These are phyloP conservation scores for Mycena sanguinolenta DNA, from an alignment of 768 basidiomycete genomes.

Conservation along the genomic window DNA sequence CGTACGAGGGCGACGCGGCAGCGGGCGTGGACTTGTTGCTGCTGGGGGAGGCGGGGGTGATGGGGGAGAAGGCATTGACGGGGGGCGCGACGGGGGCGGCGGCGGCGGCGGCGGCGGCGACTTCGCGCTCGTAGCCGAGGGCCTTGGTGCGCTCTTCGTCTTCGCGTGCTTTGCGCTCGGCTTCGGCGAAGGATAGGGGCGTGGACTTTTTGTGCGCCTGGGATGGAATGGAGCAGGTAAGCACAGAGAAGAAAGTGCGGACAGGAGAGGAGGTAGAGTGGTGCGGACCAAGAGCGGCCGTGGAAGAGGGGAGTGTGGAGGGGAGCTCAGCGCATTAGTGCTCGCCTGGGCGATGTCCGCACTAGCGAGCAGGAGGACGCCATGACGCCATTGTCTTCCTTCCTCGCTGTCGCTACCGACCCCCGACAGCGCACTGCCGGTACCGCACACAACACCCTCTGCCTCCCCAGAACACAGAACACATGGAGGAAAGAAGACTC, in stretches of 20 bases:
- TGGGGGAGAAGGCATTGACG: conserved; percentile 20
- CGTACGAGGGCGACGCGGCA: conserved; percentile 26
- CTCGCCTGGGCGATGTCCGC: too few relatives aligned
- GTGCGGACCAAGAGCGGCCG: too few relatives aligned
- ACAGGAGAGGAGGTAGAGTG: too few relatives aligned
- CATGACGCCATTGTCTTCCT: too few relatives aligned
- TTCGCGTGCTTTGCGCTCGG: conserved; percentile 89
- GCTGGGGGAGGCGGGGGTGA: conserved; percentile 44
- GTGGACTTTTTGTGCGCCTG: conserved; percentile 92
- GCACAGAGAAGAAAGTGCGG: conserved; percentile 52
- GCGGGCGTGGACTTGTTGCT: conserved; percentile 16
- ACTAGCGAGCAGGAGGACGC: too few relatives aligned
- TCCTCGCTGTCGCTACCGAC: too few relatives aligned
- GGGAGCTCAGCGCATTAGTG: too few relatives aligned
- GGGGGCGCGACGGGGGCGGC: conserved; percentile 30
- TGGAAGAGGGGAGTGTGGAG: too few relatives aligned
- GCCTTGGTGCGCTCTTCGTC: conserved; percentile 94
- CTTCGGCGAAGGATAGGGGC: conserved; percentile 94
- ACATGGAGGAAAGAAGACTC: not conserved
- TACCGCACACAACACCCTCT: too few relatives aligned
- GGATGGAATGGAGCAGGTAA: conserved; percentile 73
- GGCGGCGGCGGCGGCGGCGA: conserved; percentile 57
- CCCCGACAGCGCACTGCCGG: too few relatives aligned
- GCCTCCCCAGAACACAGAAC: not conserved
- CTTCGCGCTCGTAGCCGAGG: conserved; percentile 90